Evolutionary conservation across 345 rosid species (phyloP), one percentile per base, ranked within the genome.

Genomic region (Pseudoturritis turrita): DNA sequence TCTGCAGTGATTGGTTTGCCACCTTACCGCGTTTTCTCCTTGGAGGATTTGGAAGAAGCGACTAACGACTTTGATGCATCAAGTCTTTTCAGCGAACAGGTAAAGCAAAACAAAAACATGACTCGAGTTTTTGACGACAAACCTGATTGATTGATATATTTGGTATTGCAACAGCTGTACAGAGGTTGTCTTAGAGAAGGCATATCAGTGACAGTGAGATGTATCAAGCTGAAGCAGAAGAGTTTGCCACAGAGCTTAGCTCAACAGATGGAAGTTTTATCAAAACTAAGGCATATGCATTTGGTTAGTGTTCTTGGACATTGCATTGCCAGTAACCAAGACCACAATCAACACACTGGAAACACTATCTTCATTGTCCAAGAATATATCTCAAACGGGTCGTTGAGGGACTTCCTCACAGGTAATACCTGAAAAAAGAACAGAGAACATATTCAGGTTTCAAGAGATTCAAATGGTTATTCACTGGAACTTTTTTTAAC

Each of bases 221-320:
- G 91, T 51, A 62, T 86, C 71, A 91, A 94, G 77, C 65, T 88
- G 68, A 88, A 88, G 77, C 95, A 86, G 62, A 89, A 87, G 81
- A 75, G 79, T 70, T 62, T 78, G 65, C 88, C 88, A 9, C 96
- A 87, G 51, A 86, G 73, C 65, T 69, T 85, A 59, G 70, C 76
- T 53, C 96, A 90, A 71, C 88, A 91, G 65, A 79, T 91, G 81
- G 98, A 91, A 66, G 85, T 81, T 41, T 28, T 88, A 60, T 88
- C 97, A 50, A 94, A 94, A 87, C 81, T 94, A 22, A 87, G 98
- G 75, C 96, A 94, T 74, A 64, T 83, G 73, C 89, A 91, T 80
- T 77, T 94, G 82, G 92, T 84, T 63, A 88, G 96, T 33, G 84
- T 88, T 81, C 87, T 91, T 22, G 98, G 98, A 71, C 96, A 94